phyloP scores from a whole-genome alignment of 768 basidiomycete species.

The Kwoniella botswanensis region DNA sequence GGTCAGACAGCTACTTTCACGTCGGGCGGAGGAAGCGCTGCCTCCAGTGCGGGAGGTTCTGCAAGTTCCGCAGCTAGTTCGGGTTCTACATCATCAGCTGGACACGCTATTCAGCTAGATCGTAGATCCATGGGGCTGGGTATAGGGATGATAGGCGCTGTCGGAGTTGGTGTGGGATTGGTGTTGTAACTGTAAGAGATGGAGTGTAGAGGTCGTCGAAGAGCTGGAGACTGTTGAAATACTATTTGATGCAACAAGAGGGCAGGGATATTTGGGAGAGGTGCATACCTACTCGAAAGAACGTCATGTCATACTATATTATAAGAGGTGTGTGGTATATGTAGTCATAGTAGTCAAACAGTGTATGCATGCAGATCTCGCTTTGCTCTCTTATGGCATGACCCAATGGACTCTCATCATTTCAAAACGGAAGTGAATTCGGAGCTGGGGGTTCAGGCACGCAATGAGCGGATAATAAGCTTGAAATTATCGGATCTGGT shows the following conservation, averaged over 20 bases:
- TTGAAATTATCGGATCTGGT: background rate
- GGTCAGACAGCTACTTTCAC: background rate
- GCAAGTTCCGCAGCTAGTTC: background rate
- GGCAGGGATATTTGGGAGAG: background rate
- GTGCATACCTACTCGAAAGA: no score
- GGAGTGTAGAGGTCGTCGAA: background rate
- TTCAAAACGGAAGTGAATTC: background rate
- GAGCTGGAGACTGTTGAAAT: no score
- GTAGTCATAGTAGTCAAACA: background rate
- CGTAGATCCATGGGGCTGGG: conserved; percentile 2
- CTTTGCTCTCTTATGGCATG: background rate
- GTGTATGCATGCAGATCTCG: background rate
- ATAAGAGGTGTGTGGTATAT: background rate
- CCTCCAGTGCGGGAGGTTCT: conserved; percentile 4
- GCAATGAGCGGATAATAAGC: background rate
- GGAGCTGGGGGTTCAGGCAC: background rate
- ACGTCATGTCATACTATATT: no score
- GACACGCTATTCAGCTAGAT: background rate
- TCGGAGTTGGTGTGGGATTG: conserved; percentile 8
- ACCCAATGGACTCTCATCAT: no score
- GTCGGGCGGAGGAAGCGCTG: background rate
- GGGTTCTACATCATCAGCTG: background rate
- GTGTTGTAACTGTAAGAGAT: conserved; percentile 7
- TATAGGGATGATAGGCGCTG: background rate
- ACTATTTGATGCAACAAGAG: no score